phyloP scores from a whole-genome alignment of 192 early-diverging fungal species.

The Podila clonocystis region DNA sequence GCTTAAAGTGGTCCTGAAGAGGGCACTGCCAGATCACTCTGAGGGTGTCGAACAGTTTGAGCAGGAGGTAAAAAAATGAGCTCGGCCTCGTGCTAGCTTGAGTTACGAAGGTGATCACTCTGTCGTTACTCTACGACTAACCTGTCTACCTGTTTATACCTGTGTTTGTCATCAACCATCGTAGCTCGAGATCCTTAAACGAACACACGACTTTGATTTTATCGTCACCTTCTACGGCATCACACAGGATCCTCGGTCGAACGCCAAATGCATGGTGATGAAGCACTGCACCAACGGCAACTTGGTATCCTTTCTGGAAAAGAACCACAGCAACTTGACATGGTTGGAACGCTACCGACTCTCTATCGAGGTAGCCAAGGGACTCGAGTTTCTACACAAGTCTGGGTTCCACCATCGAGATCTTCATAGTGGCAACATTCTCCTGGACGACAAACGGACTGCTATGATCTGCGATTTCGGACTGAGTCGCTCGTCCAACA shows the following conservation, averaged over 20 bases:
- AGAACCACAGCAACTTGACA: constrained; percentile 24
- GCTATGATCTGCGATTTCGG: constrained; percentile 54
- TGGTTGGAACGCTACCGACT: constrained; percentile 48
- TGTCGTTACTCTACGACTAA: too few species aligned
- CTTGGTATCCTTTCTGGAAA: constrained; percentile 40
- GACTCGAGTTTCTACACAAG: constrained; percentile 53
- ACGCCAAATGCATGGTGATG: constrained; percentile 46
- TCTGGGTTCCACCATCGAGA: constrained; percentile 54
- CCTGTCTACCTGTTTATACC: background rate
- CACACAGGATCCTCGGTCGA: constrained; percentile 30
- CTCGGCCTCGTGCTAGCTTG: too few species aligned
- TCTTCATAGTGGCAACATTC: constrained; percentile 59
- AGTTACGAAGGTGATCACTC: background rate
- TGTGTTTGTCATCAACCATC: background rate
- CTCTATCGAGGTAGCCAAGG: constrained; percentile 48
- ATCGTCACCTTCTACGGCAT: constrained; percentile 48
- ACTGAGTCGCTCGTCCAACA: constrained; percentile 24
- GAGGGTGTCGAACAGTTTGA: constrained; percentile 42
- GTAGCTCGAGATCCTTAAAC: constrained; percentile 48
- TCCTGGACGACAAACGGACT: constrained; percentile 48
- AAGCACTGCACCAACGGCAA: constrained; percentile 48
- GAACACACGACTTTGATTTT: constrained; percentile 46
- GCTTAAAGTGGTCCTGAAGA: constrained; percentile 37
- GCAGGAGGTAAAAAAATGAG: constrained; percentile 27
- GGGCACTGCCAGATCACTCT: constrained; percentile 17